phyloP scores from a whole-genome alignment of 2,329 filamentous ascomycete species.

The Gnomoniopsis sp. region DNA sequence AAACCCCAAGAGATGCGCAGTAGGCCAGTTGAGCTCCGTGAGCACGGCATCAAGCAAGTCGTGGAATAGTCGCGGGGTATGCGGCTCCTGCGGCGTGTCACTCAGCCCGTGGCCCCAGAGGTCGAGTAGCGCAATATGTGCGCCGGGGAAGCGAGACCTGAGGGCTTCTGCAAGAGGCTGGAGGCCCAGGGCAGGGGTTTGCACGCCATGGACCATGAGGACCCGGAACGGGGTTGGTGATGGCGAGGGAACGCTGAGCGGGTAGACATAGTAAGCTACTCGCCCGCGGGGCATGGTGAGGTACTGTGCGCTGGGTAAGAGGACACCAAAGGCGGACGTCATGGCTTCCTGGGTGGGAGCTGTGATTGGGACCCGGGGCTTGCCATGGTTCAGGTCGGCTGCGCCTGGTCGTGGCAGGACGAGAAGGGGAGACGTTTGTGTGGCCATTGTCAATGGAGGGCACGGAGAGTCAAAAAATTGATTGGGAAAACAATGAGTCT shows the following conservation, averaged over 20 bases:
- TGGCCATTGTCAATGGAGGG: neutral
- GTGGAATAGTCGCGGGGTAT: constrained; percentile 41
- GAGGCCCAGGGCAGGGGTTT: constrained; percentile 47
- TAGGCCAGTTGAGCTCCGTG: constrained; percentile 35
- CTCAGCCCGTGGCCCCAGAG: constrained; percentile 53
- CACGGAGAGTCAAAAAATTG: too few relatives aligned
- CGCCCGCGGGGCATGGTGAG: constrained; percentile 30
- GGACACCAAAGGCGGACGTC: constrained; percentile 31
- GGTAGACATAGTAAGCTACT: constrained; percentile 38
- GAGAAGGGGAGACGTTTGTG: neutral
- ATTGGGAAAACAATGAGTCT: too few relatives aligned
- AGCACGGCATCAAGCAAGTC: constrained; percentile 36
- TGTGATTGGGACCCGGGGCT: constrained; percentile 23
- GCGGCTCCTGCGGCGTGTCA: constrained; percentile 41
- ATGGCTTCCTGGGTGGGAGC: constrained; percentile 36
- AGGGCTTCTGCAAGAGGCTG: constrained; percentile 38
- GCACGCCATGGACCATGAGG: constrained; percentile 47
- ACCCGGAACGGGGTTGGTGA: constrained; percentile 25
- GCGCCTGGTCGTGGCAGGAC: constrained; percentile 9
- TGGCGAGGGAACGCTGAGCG: constrained; percentile 15
- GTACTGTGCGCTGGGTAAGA: constrained; percentile 36
- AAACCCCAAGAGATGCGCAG: constrained; percentile 44
- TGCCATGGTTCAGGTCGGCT: too few relatives aligned
- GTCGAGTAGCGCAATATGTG: constrained; percentile 43
- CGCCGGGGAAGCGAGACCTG: constrained; percentile 28